A percentile compares a stretch with the other conserved stretches of the same genome.
These are phyloP conservation scores for Tubosaeta sp. DNA, from an alignment of 768 basidiomycete species.

Conservation along the genomic window DNA sequence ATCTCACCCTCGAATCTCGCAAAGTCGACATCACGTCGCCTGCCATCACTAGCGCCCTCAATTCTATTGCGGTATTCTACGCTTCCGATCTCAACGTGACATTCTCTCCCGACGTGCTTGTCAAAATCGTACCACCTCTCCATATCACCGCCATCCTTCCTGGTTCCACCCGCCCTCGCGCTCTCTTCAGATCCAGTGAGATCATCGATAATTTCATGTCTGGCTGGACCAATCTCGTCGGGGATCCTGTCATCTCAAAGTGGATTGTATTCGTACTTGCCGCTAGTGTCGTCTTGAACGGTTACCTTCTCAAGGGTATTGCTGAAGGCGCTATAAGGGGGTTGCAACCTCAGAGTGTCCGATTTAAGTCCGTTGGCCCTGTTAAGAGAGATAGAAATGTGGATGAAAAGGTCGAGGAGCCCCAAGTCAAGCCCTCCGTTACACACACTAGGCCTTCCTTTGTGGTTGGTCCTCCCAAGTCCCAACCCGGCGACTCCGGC, in stretches of 20 bases:
- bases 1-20: conserved; percentile 29
- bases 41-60: conserved; percentile 53
- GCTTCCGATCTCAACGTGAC: conserved; percentile 8
- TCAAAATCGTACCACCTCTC: conserved; percentile 60
- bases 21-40: conserved; percentile 71
- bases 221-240: conserved; percentile 85
- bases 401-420: conserved; percentile 18
- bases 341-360: conserved; percentile 27
- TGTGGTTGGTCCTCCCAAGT: conserved; percentile 22
- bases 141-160: conserved; percentile 47
- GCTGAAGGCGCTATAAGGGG: conserved; percentile 48
- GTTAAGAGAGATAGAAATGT: conserved; percentile 19
- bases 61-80: conserved; percentile 45
- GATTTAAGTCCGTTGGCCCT: conserved; percentile 25
- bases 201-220: conserved; percentile 84
- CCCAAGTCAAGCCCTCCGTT: conserved; percentile 8
- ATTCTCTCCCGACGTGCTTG: conserved; percentile 42
- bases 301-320: conserved; percentile 86
- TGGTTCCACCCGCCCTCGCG: conserved; percentile 26
- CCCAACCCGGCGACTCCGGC: conserved; percentile 13
- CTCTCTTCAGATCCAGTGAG: conserved; percentile 40
- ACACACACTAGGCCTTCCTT: conserved; percentile 22
- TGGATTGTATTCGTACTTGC: conserved; percentile 90
- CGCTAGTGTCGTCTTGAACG: conserved; percentile 85
- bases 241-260: conserved; percentile 90